Percentiles rank a stretch among this genome's conserved stretches.
phyloP scores from a whole-genome alignment of 805 yeast genomes.

The Sungouiozyma ichnusensis region DNA sequence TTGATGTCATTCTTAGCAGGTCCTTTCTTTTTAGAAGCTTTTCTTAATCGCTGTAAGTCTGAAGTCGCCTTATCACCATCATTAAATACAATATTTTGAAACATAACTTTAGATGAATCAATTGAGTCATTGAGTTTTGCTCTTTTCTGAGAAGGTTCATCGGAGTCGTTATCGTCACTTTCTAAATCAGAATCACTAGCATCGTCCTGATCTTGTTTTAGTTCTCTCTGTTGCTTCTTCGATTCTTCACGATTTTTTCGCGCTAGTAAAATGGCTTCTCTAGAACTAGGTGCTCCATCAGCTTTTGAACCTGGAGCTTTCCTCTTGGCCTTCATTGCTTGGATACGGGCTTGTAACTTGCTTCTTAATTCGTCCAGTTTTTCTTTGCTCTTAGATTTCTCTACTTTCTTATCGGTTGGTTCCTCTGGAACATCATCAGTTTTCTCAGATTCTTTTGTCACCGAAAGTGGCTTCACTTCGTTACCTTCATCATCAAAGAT shows the following conservation, averaged over 20 bases:
- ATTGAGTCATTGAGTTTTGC: conserved; percentile 30
- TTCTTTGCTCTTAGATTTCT: conserved; percentile 35
- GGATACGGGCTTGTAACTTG: conserved; percentile 69
- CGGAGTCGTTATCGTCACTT: conserved; percentile 14
- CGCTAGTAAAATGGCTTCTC: conserved; percentile 69
- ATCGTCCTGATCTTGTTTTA: conserved; percentile 24
- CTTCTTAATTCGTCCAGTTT: conserved; percentile 54
- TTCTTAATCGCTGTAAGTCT: conserved; percentile 52
- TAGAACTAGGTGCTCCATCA: conserved; percentile 71
- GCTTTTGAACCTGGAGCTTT: conserved; percentile 83
- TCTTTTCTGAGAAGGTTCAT: conserved; percentile 18
- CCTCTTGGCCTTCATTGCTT: conserved; percentile 60
- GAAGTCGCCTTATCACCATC: conserved; percentile 76
- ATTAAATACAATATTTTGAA: conserved; percentile 69
- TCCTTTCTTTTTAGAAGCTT: conserved; percentile 47
- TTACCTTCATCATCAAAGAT: conserved; percentile 70
- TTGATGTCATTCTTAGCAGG: conserved; percentile 77
- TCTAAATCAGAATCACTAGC: conserved; percentile 29
- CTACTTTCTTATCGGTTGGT: conserved; percentile 13
- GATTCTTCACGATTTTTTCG: conserved; percentile 38
- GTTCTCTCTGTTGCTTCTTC: conserved; percentile 28
- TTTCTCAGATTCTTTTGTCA: conserved; percentile 8
- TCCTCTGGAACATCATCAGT: conserved; percentile 3
- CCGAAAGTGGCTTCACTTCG: conserved; percentile 22
- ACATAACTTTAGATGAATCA: conserved; percentile 43